Conservation (phyloP, 306 rosid genomes). For the Citrullus colocynthis region DNA sequence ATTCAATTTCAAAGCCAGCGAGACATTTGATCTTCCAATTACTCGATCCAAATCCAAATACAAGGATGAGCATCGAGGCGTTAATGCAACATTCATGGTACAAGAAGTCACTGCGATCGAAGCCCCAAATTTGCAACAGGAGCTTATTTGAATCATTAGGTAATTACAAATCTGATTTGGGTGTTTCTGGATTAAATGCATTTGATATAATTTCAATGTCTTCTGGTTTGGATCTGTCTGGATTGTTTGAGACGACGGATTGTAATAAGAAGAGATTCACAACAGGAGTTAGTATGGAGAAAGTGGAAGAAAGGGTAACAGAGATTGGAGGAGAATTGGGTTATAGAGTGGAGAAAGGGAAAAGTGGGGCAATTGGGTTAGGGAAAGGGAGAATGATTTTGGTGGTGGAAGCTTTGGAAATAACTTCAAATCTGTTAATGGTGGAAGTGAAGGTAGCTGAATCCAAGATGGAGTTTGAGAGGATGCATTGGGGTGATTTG, state of each 20-base stretch:
- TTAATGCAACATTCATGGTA: slow-evolving; percentile 39
- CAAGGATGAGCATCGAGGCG: slow-evolving; percentile 33
- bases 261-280: slow-evolving; percentile 37
- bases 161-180: slow-evolving; percentile 2
- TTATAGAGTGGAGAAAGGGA: slow-evolving; percentile 47
- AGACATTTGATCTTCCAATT: slow-evolving; percentile 36
- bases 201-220: slow-evolving; percentile 90
- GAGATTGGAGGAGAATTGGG: slow-evolving; percentile 46
- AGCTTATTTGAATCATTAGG: slow-evolving; percentile 15
- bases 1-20: slow-evolving; percentile 43
- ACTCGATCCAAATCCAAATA: slow-evolving; percentile 66
- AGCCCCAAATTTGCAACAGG: slow-evolving; percentile 1
- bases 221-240: slow-evolving; percentile 67
- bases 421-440: slow-evolving; percentile 28
- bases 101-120: slow-evolving; percentile 20
- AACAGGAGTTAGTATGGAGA: slow-evolving; percentile 20
- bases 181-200: slow-evolving; percentile 40
- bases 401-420: slow-evolving; percentile 38
- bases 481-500: slow-evolving; percentile 42
- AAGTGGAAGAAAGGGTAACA: slow-evolving; percentile 46
- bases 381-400: slow-evolving; percentile 51
- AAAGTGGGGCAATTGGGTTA: slow-evolving; percentile 45
- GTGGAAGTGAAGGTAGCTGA: slow-evolving; percentile 46
- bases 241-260: slow-evolving; percentile 40
- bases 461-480: slow-evolving; percentile 48